These are phyloP conservation scores for Boechera stricta DNA, from an alignment of 345 rosid genomes.

Conservation along the genomic window DNA sequence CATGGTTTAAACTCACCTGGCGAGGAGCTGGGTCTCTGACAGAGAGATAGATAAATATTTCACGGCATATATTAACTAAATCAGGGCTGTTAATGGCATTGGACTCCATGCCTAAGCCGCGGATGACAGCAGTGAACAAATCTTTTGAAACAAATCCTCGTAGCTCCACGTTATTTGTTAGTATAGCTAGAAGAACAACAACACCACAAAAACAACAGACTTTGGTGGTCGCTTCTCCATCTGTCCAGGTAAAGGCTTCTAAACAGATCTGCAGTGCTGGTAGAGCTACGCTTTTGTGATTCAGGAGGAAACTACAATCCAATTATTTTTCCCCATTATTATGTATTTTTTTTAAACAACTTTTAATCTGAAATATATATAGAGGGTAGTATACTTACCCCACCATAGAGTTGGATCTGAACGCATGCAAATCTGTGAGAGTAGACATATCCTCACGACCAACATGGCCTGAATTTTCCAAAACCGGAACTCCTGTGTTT, in stretches of 20 bases:
- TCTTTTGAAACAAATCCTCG: slow-evolving; percentile 63
- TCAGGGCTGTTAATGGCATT: slow-evolving; percentile 51
- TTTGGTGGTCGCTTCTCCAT: slow-evolving; percentile 71
- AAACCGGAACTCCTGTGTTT: slow-evolving; percentile 64
- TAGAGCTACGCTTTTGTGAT: slow-evolving; percentile 3
- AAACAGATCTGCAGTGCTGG: slow-evolving; percentile 69
- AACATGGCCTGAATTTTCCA: slow-evolving; percentile 69
- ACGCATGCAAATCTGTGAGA: slow-evolving; percentile 64
- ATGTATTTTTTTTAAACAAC: not conserved
- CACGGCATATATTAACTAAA: slow-evolving; percentile 74
- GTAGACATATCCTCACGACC: slow-evolving; percentile 58
- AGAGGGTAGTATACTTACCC: slow-evolving; percentile 54
- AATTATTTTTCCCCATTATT: not conserved
- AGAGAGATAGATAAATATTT: slow-evolving; percentile 69
- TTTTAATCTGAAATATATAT: not conserved
- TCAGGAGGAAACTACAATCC: slow-evolving; percentile 58
- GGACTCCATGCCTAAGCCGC: slow-evolving; percentile 48
- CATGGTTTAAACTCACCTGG: slow-evolving; percentile 59
- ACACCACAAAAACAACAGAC: slow-evolving; percentile 56
- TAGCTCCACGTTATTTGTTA: slow-evolving; percentile 66
- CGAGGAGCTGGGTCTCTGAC: slow-evolving; percentile 80
- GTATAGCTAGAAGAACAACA: slow-evolving; percentile 63
- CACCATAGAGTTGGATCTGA: slow-evolving; percentile 66
- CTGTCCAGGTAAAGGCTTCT: slow-evolving; percentile 80
- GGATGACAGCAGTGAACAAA: slow-evolving; percentile 65